Base-by-base conservation (phyloP, 2,329 filamentous ascomycete genomes). In the Aspergillus melleus region DNA sequence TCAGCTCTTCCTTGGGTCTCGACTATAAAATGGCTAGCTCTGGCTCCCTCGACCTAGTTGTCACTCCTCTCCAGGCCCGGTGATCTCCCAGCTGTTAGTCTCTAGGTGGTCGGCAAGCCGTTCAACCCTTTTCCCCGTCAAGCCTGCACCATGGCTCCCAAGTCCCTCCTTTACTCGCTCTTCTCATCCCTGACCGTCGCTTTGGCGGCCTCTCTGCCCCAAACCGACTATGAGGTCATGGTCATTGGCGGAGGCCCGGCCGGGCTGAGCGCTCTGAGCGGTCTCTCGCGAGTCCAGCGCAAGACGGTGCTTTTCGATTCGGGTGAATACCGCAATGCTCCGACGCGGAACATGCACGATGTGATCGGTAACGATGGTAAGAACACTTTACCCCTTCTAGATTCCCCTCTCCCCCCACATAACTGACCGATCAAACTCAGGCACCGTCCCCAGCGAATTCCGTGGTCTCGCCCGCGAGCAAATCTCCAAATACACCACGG, bases 331-430 rank as follows among this genome's bases (percentile, higher is more conserved):
- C 82, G 86, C 54, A 88, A 88, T 66, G 77, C 55, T 1, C 74
- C 79, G 0, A 87, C 86, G 0, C 74, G 85, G 14, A 80, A 86
- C 63, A 83, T 87, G 79, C 86, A 88, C 70, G 86, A 88, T 68
- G 82, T 88, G 0, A 76, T 87, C 26, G 85, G 84, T 3, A 84
- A 80, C 58, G 85, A 88, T 54, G 85, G 85, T 86, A 67, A 62
- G 68, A 16, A 10, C 6, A 36, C 3, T 22, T 22, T 22, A 22
- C 22, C 22, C 22, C 22, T 3, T 22, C 22, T 22, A 22, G 22
- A 22, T 22, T 4, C 22, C 22, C 3, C 62, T 53, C 14, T 58
- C 61, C 8, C 58, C 61, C 9, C 12, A 36, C 14, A 12, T 36
- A 19, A 16, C 16, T 39, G 22, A 32, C 16, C 30, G 5, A 53